Conservation (phyloP, 192 early-diverging fungal species). For the Gaertneriomyces sp. region DNA sequence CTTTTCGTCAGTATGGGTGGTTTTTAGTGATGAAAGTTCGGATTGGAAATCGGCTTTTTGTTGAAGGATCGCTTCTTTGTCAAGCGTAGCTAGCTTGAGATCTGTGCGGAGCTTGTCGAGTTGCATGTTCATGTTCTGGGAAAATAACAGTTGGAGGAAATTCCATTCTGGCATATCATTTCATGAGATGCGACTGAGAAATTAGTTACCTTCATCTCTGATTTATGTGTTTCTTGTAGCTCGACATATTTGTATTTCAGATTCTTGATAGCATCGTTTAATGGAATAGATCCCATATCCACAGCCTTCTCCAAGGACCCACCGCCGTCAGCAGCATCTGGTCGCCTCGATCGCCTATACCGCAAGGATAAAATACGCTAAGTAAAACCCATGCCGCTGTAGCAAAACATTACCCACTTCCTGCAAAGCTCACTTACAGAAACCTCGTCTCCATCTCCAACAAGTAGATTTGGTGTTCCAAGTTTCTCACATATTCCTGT, state of each 20-base stretch:
- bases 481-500: conserved; percentile 55
- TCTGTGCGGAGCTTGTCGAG: no score
- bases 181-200: no score
- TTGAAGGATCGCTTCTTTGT: not conserved
- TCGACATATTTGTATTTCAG: conserved; percentile 51
- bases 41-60: conserved; percentile 4
- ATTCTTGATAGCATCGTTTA: conserved; percentile 46
- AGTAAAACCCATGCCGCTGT: no score
- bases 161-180: no score
- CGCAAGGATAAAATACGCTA: no score
- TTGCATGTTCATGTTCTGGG: no score
- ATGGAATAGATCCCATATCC: conserved; percentile 23
- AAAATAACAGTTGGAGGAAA: no score
- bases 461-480: conserved; percentile 61
- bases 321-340: no score
- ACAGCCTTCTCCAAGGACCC: not conserved
- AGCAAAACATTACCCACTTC: not conserved
- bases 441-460: conserved; percentile 59
- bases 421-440: conserved; percentile 34
- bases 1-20: conserved; percentile 39
- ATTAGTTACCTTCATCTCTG: conserved; percentile 38
- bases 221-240: conserved; percentile 48
- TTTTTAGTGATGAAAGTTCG: not conserved
- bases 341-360: no score
- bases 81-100: no score